Evolutionary conservation across 73 alveolate species (phyloP).

Genomic region (Paramecium sexaurelia): DNA sequence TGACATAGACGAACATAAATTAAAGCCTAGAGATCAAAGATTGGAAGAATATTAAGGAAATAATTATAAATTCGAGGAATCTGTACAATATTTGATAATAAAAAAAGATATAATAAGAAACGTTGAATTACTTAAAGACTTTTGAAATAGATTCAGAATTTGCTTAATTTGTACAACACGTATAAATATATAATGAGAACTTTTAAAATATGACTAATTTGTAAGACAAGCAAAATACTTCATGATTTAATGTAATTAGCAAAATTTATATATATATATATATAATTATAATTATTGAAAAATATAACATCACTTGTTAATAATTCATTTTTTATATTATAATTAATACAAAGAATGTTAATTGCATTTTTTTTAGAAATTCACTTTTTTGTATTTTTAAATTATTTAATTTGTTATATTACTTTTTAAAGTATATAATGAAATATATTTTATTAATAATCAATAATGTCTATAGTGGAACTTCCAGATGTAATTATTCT

Average conservation of each 20-base stretch:
- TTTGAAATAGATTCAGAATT: not conserved
- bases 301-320: too few species aligned
- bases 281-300: not conserved
- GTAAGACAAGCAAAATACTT: not conserved
- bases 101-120: not conserved
- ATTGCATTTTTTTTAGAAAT: too few species aligned
- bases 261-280: not conserved
- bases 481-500: slow-evolving; percentile 47
- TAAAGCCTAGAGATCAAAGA: not conserved
- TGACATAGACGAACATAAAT: not conserved
- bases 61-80: not conserved
- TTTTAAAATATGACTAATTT: not conserved
- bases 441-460: not conserved
- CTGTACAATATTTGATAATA: not conserved
- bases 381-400: too few species aligned
- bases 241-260: not conserved
- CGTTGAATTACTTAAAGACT: not conserved
- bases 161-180: not conserved
- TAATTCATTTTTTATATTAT: too few species aligned
- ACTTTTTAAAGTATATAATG: not conserved
- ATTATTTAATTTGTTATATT: not conserved
- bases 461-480: slow-evolving; percentile 42
- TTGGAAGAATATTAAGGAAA: not conserved
- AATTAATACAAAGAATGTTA: too few species aligned
- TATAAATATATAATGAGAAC: not conserved